These are phyloP conservation scores for Arachnomyces sp. DNA, from an alignment of 2,329 filamentous ascomycete species.

Conservation along the genomic window DNA sequence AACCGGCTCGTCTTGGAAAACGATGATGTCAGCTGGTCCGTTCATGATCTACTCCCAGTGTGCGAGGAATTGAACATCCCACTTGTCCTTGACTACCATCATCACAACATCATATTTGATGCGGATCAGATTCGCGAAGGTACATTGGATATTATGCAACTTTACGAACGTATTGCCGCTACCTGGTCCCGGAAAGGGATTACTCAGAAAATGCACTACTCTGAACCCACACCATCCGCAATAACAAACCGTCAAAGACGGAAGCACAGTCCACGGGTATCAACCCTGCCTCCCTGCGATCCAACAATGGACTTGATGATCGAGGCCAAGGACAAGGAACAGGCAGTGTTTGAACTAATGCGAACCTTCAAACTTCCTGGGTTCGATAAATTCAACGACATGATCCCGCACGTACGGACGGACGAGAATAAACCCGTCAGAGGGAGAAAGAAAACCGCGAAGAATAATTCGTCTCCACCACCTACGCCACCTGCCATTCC, in stretches of 20 bases:
- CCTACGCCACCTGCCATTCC: constrained; percentile 43
- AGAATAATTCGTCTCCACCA: constrained; percentile 31
- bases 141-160: constrained; percentile 65
- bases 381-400: constrained; percentile 63
- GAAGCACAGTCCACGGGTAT: constrained; percentile 76
- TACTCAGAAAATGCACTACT: constrained; percentile 95
- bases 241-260: constrained; percentile 69
- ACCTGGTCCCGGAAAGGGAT: constrained; percentile 82
- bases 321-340: constrained; percentile 96
- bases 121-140: constrained; percentile 65
- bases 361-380: constrained; percentile 75
- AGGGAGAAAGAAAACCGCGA: constrained; percentile 38
- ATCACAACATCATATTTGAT: constrained; percentile 92
- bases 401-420: constrained; percentile 65
- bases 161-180: constrained; percentile 68
- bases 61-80: constrained; percentile 95
- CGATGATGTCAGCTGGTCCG: constrained; percentile 86
- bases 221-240: constrained; percentile 67
- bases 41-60: constrained; percentile 79
- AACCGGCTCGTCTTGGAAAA: constrained; percentile 82
- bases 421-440: constrained; percentile 63
- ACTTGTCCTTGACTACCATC: constrained; percentile 84
- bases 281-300: constrained; percentile 71
- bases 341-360: constrained; percentile 93
- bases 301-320: constrained; percentile 95